These are phyloP conservation scores for Madurella fahalii DNA, from an alignment of 2,329 filamentous ascomycete genomes.

Conservation along the genomic window DNA sequence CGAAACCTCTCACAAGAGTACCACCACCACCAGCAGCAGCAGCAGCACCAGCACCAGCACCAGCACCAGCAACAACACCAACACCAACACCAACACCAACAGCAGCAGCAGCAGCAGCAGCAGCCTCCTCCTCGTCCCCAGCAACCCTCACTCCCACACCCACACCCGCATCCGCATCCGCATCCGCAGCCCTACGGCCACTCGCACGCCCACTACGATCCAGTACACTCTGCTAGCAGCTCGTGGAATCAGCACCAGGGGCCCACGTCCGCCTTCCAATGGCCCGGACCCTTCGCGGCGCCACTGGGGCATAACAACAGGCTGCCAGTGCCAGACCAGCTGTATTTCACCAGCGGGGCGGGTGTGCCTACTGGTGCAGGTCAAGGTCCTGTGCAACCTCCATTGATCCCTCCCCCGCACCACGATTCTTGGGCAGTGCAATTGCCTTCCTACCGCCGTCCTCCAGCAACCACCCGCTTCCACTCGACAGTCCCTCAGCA, in stretches of 20 bases:
- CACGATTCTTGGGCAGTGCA: constrained; percentile 2
- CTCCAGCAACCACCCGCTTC: constrained; percentile 2
- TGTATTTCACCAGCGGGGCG: constrained; percentile 1
- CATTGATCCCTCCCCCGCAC: not conserved
- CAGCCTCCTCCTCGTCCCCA: constrained; percentile 2
- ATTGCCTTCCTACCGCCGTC: constrained; percentile 6
- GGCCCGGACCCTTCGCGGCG: not conserved
- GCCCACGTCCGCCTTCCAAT: not conserved
- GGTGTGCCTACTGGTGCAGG: not conserved
- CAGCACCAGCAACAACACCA: constrained; percentile 12
- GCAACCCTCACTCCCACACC: constrained; percentile 3
- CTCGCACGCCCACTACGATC: constrained; percentile 9
- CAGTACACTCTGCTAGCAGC: constrained; percentile 3
- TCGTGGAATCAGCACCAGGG: constrained; percentile 2
- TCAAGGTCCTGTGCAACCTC: constrained; percentile 7
- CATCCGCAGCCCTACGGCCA: constrained; percentile 6
- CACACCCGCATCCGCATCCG: constrained; percentile 3
- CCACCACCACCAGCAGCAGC: constrained; percentile 5
- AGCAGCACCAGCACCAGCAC: constrained; percentile 1
- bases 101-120: constrained; percentile 8
- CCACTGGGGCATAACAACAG: not conserved
- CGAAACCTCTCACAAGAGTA: no score
- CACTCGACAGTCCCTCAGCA: not conserved
- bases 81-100: constrained; percentile 12
- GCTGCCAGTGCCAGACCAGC: not conserved